Evolutionary conservation across 2,329 filamentous ascomycete species (phyloP), one percentile per base, ranked within the genome.

Genomic region (Davidsoniella australis): DNA sequence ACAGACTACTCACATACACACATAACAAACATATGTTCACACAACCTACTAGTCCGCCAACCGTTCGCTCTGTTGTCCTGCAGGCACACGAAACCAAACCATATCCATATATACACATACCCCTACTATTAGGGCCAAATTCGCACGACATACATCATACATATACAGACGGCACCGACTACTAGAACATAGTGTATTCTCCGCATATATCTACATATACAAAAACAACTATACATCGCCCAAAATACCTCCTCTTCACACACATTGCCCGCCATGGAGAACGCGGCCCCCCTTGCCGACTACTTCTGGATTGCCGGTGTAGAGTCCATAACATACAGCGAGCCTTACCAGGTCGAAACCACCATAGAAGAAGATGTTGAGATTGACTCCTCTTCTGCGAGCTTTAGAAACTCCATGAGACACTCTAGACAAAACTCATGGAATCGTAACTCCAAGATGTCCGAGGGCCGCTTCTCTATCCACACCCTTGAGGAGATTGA

Each of bases 261-360:
- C 14, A 18, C 29, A 17, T 14, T 36, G 16, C 20, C n/a, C 29
- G 39, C 23, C 66, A 78, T 78, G 74, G 74, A 76, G 60, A 68
- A 63, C 65, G 78, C 76, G 55, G 71, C 71, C 55, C 79, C 79
- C 60, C 69, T 83, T 62, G 79, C 79, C 63, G 79, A 83, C 63
- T 83, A 83, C 66, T 83, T 83, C 64, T 83, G 79, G 79, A 82
- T 83, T 61, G 79, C 79, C 56, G 79, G 79, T 58, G 70, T 83
- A 64, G 78, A 82, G 63, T 74, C 75, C 54, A 70, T 82, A 57
- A 71, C 73, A 50, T 81, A 82, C 66, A 70, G 76, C 54, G 78
- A 81, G 56, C 48, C 50, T 17, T 45, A 42, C 17, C 52, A 49
- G 16, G 67, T 77, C 56, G 73, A 76, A 52, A 67, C 69, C 17